phyloP scores from a whole-genome alignment of 148 eudicot species.

The Euryodendron excelsum region DNA sequence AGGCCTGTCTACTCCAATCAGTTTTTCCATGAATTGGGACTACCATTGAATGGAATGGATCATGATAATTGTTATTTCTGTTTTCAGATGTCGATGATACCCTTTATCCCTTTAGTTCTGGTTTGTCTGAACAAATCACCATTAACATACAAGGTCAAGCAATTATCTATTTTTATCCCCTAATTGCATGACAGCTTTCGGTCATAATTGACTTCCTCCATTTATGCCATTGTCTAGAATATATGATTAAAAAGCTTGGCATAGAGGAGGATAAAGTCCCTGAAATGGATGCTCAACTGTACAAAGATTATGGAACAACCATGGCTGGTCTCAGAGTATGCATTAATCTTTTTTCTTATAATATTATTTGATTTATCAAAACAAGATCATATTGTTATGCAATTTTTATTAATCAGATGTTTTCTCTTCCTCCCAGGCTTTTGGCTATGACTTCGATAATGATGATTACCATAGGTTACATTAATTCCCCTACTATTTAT shows the following conservation, averaged over 20 bases:
- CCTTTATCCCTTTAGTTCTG: slow-evolving; percentile 82
- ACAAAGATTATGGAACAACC: slow-evolving; percentile 88
- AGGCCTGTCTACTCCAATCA: background rate
- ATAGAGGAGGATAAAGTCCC: slow-evolving; percentile 64
- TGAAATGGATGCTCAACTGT: slow-evolving; percentile 53
- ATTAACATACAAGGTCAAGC: slow-evolving; percentile 67
- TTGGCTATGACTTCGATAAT: slow-evolving; percentile 81
- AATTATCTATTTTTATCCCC: background rate
- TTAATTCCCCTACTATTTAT: background rate
- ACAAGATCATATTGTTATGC: background rate
- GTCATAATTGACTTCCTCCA: background rate
- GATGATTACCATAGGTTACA: slow-evolving; percentile 94
- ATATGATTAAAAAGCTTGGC: slow-evolving; percentile 71
- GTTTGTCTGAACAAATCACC: slow-evolving; percentile 54
- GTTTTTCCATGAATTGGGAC: background rate
- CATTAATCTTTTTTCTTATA: background rate
- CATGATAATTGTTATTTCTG: background rate
- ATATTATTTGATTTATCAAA: background rate
- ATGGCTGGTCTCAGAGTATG: slow-evolving; percentile 93
- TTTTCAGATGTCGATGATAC: slow-evolving; percentile 93
- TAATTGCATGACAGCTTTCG: background rate
- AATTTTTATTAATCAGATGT: background rate
- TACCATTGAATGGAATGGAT: background rate
- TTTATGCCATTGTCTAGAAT: slow-evolving; percentile 40
- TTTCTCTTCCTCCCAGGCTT: slow-evolving; percentile 47